Evolutionary conservation across 1,139 yeast species (phyloP).

Genomic region (Candida albicans): DNA sequence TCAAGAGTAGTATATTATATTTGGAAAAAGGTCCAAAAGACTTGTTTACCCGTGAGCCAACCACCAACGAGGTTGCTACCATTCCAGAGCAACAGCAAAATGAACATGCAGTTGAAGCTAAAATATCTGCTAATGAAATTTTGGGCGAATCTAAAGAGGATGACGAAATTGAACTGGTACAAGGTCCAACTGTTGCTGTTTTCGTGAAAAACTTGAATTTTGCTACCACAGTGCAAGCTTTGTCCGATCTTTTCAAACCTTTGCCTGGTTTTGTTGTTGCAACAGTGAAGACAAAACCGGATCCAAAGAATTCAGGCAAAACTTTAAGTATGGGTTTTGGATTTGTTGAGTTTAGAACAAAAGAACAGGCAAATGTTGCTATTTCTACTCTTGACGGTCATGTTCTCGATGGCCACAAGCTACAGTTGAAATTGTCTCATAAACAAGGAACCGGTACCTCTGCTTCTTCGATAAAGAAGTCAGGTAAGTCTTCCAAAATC

Average conservation of each 20-base stretch:
- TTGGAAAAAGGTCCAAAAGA: conserved; percentile 92
- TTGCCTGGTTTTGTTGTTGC: conserved; percentile 82
- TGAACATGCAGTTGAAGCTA: conserved; percentile 33
- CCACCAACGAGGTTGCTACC: conserved; percentile 30
- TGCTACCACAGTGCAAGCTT: conserved; percentile 61
- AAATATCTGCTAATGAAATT: conserved; percentile 29
- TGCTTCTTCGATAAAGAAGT: conserved; percentile 33
- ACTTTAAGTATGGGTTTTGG: conserved; percentile 95
- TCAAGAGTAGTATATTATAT: conserved; percentile 82
- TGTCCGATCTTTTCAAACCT: conserved; percentile 63
- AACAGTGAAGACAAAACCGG: conserved; percentile 84
- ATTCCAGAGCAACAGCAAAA: conserved; percentile 16
- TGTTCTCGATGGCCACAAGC: conserved; percentile 83
- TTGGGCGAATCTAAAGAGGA: conserved; percentile 38
- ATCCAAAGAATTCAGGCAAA: conserved; percentile 67
- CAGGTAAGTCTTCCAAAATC: conserved; percentile 60
- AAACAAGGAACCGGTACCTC: conserved; percentile 43
- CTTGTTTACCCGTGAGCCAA: conserved; percentile 65
- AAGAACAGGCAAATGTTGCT: conserved; percentile 77
- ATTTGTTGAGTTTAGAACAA: conserved; percentile 82
- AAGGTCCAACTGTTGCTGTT: conserved; percentile 79
- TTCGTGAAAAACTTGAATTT: conserved; percentile 93
- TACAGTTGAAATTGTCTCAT: conserved; percentile 85
- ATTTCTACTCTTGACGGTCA: conserved; percentile 73
- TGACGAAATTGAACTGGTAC: conserved; percentile 40